A percentile compares a stretch with the other conserved stretches of the same genome.
phyloP scores from a whole-genome alignment of 306 rosid genomes.

The Casuarina equisetifolia region DNA sequence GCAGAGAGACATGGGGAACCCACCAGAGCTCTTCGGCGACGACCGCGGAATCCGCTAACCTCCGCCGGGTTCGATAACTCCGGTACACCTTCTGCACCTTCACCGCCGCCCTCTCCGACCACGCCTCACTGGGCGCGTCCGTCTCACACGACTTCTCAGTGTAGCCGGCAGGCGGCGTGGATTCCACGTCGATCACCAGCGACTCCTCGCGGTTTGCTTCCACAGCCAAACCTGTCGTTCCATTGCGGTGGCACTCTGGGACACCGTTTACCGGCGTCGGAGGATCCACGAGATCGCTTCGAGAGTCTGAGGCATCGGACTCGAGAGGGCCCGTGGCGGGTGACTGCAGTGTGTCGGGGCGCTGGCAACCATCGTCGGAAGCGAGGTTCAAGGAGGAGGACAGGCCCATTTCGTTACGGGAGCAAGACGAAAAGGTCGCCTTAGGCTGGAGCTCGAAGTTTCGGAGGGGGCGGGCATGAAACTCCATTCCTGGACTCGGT shows the following conservation, averaged over 20 bases:
- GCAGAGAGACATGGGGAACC: constrained; percentile 11
- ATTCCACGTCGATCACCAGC: constrained; percentile 11
- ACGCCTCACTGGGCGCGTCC: constrained; percentile 21
- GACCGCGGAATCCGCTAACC: constrained; percentile 90
- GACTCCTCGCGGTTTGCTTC: neutral
- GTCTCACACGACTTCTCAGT: neutral
- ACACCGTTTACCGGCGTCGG: neutral
- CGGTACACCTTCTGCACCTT: constrained; percentile 72
- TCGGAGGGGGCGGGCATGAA: constrained; percentile 41
- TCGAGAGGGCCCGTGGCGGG: neutral
- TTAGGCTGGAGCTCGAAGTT: constrained; percentile 28
- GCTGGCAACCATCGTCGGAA: neutral
- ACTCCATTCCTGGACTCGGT: constrained; percentile 38
- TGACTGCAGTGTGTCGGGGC: constrained; percentile 24
- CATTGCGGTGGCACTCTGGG: constrained; percentile 1
- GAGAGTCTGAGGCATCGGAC: neutral
- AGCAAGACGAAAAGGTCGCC: constrained; percentile 31
- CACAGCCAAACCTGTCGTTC: neutral
- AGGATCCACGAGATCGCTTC: neutral
- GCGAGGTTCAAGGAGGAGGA: constrained; percentile 11
- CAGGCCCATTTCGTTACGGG: constrained; percentile 17
- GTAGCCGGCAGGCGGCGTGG: constrained; percentile 2
- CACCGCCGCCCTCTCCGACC: constrained; percentile 51
- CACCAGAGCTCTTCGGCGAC: constrained; percentile 91
- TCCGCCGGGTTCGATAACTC: constrained; percentile 88